phyloP scores from a whole-genome alignment of 305 asterid species.

The Withania somnifera region DNA sequence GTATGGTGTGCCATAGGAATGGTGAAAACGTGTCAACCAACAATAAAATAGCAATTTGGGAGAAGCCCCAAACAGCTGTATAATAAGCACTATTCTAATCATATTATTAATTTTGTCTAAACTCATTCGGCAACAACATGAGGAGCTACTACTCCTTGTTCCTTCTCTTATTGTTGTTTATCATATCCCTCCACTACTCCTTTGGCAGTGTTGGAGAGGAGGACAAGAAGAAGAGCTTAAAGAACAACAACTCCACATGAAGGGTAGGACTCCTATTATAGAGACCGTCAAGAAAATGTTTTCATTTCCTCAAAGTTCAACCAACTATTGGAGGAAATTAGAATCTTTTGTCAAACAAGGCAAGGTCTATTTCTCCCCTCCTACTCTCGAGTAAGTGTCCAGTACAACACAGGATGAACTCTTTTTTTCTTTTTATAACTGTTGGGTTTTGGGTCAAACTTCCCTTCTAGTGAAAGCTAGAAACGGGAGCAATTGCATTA shows the following conservation, averaged over 20 bases:
- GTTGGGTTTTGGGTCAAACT: too few species aligned
- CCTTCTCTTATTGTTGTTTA: background rate
- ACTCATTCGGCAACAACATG: background rate
- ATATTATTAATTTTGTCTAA: background rate
- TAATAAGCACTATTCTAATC: background rate
- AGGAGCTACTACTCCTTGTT: background rate
- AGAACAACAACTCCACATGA: background rate
- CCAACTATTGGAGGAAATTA: constrained; percentile 8
- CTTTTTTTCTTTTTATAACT: background rate
- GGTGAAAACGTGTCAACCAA: background rate
- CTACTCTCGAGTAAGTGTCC: constrained; percentile 13
- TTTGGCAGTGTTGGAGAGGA: background rate
- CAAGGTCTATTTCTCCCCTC: constrained; percentile 1
- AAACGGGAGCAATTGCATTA: too few species aligned
- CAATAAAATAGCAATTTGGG: background rate
- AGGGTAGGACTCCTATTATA: background rate
- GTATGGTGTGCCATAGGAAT: background rate
- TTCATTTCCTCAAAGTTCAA: constrained; percentile 1
- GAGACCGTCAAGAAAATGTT: constrained; percentile 9
- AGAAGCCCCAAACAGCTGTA: background rate
- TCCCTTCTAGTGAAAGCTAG: too few species aligned
- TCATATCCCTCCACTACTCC: background rate
- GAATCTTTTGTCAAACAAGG: background rate
- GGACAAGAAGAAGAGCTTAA: background rate
- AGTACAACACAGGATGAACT: background rate